Base-by-base conservation (phyloP, 768 basidiomycete species). In the Leccinum subtestaceum region DNA sequence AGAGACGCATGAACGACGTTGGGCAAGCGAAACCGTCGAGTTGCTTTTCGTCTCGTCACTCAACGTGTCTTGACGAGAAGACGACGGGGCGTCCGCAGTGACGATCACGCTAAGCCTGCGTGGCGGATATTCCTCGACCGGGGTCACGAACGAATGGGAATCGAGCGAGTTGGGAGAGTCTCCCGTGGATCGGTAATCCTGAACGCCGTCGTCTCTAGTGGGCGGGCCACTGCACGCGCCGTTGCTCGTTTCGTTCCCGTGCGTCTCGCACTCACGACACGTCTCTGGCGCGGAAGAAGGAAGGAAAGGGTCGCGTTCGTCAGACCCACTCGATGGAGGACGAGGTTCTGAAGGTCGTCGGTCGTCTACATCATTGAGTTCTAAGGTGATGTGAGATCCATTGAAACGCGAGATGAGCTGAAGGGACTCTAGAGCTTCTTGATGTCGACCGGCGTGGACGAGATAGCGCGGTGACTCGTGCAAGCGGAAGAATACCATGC, bases 401-500 rank as follows among this genome's bases (percentile, higher is more conserved):
- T 98, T 98, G 75, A 90, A 93, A 32, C 80, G 81, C 3, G 91
- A 91, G 47, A 99, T 98, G 63, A 91, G 75, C 63, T 88, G 87
- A 0, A 99, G 80, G 0, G 87, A 87, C 63, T 90, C 83, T 36
- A 96, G 74, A 0, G 95, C 96, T 64, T 97, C 95, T 36, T 85
- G 81, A 34, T 84, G 87, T 47, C 93, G 83, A 15, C 94, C 93
- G 0, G 91, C 87, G 49, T 94, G 88, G 5, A 96, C 93, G 59
- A 99, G 87, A 70, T 88, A 98, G 23, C 94, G 85, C 2, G 97
- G 95, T 0, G 94, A 95, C 74, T 99, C 96, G 72, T 98, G 89
- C 5, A 99, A 77, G 19, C 88, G 86, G 81, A 98, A 97, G 72
- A 98, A 87, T 10, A 89, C 76, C 58, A 95, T 91, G 17, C 97